Percentiles rank a stretch among this genome's conserved stretches.
phyloP scores from a whole-genome alignment of 106 monocot species.

The Dactylorhiza incarnata region DNA sequence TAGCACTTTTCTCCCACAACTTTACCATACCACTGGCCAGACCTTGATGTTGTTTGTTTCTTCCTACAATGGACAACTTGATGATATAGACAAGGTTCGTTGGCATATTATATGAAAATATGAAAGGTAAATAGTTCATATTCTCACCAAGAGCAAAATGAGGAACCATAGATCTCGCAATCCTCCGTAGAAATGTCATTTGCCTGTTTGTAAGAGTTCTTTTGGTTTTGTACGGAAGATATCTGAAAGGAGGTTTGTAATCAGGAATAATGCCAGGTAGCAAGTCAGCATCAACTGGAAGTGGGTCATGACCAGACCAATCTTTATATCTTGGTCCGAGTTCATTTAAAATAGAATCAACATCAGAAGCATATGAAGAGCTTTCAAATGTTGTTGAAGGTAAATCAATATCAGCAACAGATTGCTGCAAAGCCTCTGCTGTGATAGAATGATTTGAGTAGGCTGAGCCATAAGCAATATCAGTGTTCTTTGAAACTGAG shows the following conservation, averaged over 20 bases:
- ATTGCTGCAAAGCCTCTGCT: slow-evolving; percentile 10
- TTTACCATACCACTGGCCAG: slow-evolving; percentile 83
- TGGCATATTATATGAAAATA: not conserved
- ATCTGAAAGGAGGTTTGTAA: slow-evolving; percentile 75
- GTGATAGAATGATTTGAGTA: slow-evolving; percentile 5
- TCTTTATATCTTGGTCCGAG: slow-evolving; percentile 79
- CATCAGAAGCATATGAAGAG: slow-evolving; percentile 23
- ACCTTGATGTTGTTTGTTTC: slow-evolving; percentile 86
- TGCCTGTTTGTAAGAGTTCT: slow-evolving; percentile 38
- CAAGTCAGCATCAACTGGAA: slow-evolving; percentile 94
- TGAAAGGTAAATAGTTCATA: not conserved
- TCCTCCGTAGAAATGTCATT: slow-evolving; percentile 76
- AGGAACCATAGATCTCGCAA: slow-evolving; percentile 76
- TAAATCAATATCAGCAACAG: slow-evolving; percentile 1
- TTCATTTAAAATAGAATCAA: slow-evolving; percentile 66
- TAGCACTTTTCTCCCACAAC: slow-evolving; percentile 89
- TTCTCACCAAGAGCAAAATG: slow-evolving; percentile 87
- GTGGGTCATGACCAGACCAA: slow-evolving; percentile 73
- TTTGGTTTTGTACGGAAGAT: slow-evolving; percentile 66
- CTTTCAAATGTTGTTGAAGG: slow-evolving; percentile 9
- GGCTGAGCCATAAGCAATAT: slow-evolving; percentile 7
- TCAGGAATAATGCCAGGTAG: slow-evolving; percentile 65
- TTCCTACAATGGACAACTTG: slow-evolving; percentile 40
- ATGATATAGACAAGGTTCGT: not conserved
- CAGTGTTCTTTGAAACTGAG: slow-evolving; percentile 34